These are phyloP conservation scores for Phlebopus sp. DNA, from an alignment of 1,284 basidiomycete genomes.

Conservation along the genomic window DNA sequence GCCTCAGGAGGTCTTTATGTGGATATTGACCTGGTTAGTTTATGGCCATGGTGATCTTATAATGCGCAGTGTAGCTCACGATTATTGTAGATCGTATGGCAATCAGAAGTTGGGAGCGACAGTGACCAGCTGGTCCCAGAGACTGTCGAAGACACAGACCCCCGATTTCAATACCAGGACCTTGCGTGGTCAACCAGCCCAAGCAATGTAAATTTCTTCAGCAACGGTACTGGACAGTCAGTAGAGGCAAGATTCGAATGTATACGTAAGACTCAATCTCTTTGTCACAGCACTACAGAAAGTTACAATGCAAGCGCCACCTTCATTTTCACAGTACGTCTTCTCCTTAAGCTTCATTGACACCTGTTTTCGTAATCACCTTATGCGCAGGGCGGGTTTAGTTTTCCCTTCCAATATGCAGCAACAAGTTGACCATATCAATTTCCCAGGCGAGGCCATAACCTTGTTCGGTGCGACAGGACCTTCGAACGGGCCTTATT, in stretches of 20 bases:
- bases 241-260: slow-evolving; percentile 5
- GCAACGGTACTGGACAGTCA: slow-evolving; percentile 35
- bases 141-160: slow-evolving; percentile 26
- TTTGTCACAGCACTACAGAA: slow-evolving; percentile 24
- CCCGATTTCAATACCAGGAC: slow-evolving; percentile 29
- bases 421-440: slow-evolving; percentile 4
- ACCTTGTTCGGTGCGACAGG: slow-evolving; percentile 28
- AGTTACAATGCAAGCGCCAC: slow-evolving; percentile 22
- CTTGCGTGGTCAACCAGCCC: slow-evolving; percentile 24
- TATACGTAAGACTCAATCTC: background rate
- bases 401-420: background rate
- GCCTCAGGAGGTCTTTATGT: slow-evolving; percentile 19
- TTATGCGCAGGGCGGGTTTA: slow-evolving; percentile 22
- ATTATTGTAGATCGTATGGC: slow-evolving; percentile 24
- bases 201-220: slow-evolving; percentile 21
- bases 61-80: background rate
- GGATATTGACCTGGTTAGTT: slow-evolving; percentile 35
- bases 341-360: background rate
- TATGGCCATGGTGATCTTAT: background rate
- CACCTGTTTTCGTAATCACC: background rate
- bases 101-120: slow-evolving; percentile 27
- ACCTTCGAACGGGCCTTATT: slow-evolving; percentile 27
- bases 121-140: slow-evolving; percentile 17
- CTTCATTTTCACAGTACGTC: slow-evolving; percentile 31
- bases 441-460: slow-evolving; percentile 23